Evolutionary conservation across 495 filamentous ascomycete genomes (phyloP), one percentile per base, ranked within the genome.

Genomic region (Daldinia concentrica): DNA sequence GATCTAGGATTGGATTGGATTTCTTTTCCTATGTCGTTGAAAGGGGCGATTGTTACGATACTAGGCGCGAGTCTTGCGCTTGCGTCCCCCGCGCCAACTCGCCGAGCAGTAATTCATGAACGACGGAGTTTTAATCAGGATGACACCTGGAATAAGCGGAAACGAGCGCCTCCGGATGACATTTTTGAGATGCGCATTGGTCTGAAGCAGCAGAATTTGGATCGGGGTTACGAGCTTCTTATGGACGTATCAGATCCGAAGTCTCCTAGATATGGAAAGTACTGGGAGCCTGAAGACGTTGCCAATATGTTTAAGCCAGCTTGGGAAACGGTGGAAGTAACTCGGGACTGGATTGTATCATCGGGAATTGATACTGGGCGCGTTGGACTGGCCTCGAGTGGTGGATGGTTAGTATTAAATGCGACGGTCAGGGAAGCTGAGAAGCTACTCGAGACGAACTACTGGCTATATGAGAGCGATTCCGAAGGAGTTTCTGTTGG

Each of bases 401-500:
- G 43, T 15, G 62, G 37, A 8, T 51, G 37, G 37, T n/a, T 41
- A 7, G 37, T 41, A 5, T 41, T 41, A 4, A 41, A 41, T 6
- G 37, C 37, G 37, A 41, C 37, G 15, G 37, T 41, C 6, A n/a
- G 37, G 15, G 37, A 41, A 4, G 37, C 37, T 2, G 37, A 41
- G 37, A 41, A n/a, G 37, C 15, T 41, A 15, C 37, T 41, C 4
- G 37, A 41, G 37, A 41, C 37, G 37, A 41, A 86, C 39, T 91
- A 86, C 68, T 82, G 86, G 66, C 69, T 85, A 30, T 88, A 87
- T 72, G 77, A 86, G 62, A 84, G 90, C 66, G 54, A 57, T 1
- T 61, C 72, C 0, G 77, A 77, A 6, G 27, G 32, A 17, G 14
- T 48, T 12, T 24, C 37, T 11, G 26, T 32, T 15, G 62, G 62